Conservation (phyloP, 345 rosid genomes). For the Populus alba region DNA sequence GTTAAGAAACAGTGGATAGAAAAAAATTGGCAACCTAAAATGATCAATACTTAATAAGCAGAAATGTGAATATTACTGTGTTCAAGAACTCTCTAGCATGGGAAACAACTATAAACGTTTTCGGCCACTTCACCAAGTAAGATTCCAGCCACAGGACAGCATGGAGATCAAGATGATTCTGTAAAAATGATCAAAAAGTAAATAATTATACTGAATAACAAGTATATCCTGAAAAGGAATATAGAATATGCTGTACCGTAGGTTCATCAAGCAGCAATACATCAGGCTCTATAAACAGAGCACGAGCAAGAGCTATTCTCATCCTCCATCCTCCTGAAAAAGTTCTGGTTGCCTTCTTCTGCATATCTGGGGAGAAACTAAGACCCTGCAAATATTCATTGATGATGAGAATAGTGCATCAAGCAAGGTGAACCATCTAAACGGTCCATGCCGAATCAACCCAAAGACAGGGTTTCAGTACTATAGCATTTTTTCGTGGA, state of each 20-base stretch:
- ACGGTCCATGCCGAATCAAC: neutral
- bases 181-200: slow-evolving; percentile 24
- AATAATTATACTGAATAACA: slow-evolving; percentile 11
- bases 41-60: neutral
- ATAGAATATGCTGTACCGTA: slow-evolving; percentile 48
- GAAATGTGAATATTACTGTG: slow-evolving; percentile 47
- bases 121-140: slow-evolving; percentile 95
- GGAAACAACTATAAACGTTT: slow-evolving; percentile 94
- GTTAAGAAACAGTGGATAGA: neutral
- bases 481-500: neutral
- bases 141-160: slow-evolving; percentile 97
- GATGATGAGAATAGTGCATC: neutral
- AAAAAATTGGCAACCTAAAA: neutral
- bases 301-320: slow-evolving; percentile 99
- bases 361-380: slow-evolving; percentile 96
- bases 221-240: neutral
- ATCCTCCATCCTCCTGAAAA: slow-evolving; percentile 99
- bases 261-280: slow-evolving; percentile 97
- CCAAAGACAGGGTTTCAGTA: neutral
- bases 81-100: slow-evolving; percentile 98
- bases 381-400: slow-evolving; percentile 64
- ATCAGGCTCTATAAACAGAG: slow-evolving; percentile 91
- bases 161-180: slow-evolving; percentile 99
- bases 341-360: slow-evolving; percentile 67
- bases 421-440: neutral